These are phyloP conservation scores for Colletotrichum gloeosporioides DNA, from an alignment of 2,329 filamentous ascomycete genomes.

Conservation along the genomic window DNA sequence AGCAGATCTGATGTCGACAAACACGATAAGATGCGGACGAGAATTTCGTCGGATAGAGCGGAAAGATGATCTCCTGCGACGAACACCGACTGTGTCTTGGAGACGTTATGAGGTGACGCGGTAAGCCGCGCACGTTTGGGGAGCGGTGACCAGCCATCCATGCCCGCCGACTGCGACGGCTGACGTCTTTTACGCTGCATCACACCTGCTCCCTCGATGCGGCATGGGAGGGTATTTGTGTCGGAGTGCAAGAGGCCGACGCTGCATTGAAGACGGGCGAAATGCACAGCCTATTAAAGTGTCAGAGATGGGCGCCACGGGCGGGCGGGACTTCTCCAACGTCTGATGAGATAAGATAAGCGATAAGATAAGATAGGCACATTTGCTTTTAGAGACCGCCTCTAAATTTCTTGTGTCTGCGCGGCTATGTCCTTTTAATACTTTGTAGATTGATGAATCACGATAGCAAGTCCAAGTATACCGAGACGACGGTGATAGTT, in stretches of 20 bases:
- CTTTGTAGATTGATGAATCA: not conserved
- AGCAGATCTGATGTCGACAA: slow-evolving; percentile 75
- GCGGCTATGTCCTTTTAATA: not conserved
- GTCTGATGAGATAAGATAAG: not conserved
- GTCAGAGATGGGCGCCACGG: not conserved
- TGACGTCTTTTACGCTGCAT: not conserved
- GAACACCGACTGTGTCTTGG: not conserved
- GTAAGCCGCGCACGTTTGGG: not conserved
- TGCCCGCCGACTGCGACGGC: not conserved
- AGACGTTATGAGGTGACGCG: not conserved
- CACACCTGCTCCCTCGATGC: not conserved
- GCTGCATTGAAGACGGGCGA: not conserved
- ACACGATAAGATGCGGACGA: slow-evolving; percentile 82
- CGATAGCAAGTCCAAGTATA: not conserved
- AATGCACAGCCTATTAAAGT: not conserved
- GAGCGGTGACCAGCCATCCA: not conserved
- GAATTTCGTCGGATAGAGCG: slow-evolving; percentile 82
- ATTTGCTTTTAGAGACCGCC: not conserved
- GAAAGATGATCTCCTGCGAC: slow-evolving; percentile 66
- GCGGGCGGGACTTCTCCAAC: not conserved
- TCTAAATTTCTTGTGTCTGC: not conserved
- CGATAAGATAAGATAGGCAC: not conserved
- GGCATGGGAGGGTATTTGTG: not conserved
- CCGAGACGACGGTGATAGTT: not conserved
- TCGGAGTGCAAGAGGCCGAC: not conserved